phyloP scores from a whole-genome alignment of 1,139 yeast species.

The Pichia inconspicua region DNA sequence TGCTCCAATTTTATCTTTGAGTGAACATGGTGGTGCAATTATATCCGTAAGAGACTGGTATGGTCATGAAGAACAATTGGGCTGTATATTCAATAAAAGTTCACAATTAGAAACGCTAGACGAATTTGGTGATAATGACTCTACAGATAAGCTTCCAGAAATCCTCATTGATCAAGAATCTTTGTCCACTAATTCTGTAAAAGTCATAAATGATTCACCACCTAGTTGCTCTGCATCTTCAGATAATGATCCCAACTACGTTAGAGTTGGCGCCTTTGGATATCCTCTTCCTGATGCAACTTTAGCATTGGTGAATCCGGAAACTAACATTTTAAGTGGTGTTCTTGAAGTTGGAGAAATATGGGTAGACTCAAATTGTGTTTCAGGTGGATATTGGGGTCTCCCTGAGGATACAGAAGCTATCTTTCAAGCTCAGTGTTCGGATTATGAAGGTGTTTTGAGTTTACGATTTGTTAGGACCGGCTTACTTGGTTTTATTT shows the following conservation, averaged over 20 bases:
- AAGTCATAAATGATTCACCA: slow-evolving; percentile 55
- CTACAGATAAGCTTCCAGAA: slow-evolving; percentile 44
- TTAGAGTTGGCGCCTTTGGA: slow-evolving; percentile 88
- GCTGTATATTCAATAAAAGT: slow-evolving; percentile 34
- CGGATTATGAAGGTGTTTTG: slow-evolving; percentile 57
- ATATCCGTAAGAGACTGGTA: slow-evolving; percentile 89
- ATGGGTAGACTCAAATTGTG: slow-evolving; percentile 89
- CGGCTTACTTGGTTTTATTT: slow-evolving; percentile 81
- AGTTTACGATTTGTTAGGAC: slow-evolving; percentile 83
- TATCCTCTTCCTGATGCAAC: slow-evolving; percentile 92
- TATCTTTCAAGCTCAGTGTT: slow-evolving; percentile 76
- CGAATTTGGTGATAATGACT: slow-evolving; percentile 17
- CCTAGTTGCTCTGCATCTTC: slow-evolving; percentile 31
- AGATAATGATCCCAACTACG: slow-evolving; percentile 40
- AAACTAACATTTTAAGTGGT: slow-evolving; percentile 58
- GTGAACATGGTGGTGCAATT: slow-evolving; percentile 96
- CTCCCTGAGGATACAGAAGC: slow-evolving; percentile 58
- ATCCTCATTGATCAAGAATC: slow-evolving; percentile 77
- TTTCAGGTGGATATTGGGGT: slow-evolving; percentile 86
- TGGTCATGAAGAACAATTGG: slow-evolving; percentile 56
- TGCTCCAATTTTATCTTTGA: slow-evolving; percentile 81
- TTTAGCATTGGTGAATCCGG: slow-evolving; percentile 90
- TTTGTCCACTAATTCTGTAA: slow-evolving; percentile 68
- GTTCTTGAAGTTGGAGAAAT: slow-evolving; percentile 89
- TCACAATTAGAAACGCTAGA: slow-evolving; percentile 22